Evolutionary conservation across 306 rosid genomes (phyloP), one percentile per base, ranked within the genome.

Genomic region (Medicago arabica): DNA sequence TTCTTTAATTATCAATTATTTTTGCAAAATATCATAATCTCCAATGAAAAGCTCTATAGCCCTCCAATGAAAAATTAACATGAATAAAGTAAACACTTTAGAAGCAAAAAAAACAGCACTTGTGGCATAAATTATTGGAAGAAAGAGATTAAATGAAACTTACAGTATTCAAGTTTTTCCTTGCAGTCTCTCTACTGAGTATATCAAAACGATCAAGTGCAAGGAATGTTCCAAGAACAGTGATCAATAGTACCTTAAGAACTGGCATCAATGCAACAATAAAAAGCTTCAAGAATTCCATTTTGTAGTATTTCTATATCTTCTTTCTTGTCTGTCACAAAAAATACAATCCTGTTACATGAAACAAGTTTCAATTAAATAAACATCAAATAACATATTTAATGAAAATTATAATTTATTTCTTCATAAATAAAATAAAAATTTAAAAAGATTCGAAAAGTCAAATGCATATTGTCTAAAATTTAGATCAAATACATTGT

Each of bases 221-320:
- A 9, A 85, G 73, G 1, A 81, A 5, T 40, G 81, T 55, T 1
- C 88, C 88, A 68, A 81, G 17, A 40, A 38, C 70, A 58, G 88
- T 85, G 10, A 85, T 23, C 31, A 85, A n/a, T 6, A 85, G 60
- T 4, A 85, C 81, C 72, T 81, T 66, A 19, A 85, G 13, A 79
- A 81, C 78, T 50, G 88, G 88, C 76, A 81, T 78, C 50, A 85
- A 81, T 61, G 88, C 85, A 19, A 80, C 80, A 19, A 85, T 3
- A 23, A 85, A 81, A 62, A 85, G 85, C 57, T 58, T 71, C 85
- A 79, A 78, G 7, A 81, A 85, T 0, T 78, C 71, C 88, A 85
- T 84, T 0, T 18, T 69, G 2, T 63, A 7, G 2, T 54, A n/a
- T n/a, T n/a, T 31, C 36, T 31, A 3, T 31, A 31, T 31, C 36